A percentile compares a stretch with the other conserved stretches of the same genome.
These are phyloP conservation scores for Cladosporium halotolerans DNA, from an alignment of 2,329 filamentous ascomycete genomes.

Conservation along the genomic window DNA sequence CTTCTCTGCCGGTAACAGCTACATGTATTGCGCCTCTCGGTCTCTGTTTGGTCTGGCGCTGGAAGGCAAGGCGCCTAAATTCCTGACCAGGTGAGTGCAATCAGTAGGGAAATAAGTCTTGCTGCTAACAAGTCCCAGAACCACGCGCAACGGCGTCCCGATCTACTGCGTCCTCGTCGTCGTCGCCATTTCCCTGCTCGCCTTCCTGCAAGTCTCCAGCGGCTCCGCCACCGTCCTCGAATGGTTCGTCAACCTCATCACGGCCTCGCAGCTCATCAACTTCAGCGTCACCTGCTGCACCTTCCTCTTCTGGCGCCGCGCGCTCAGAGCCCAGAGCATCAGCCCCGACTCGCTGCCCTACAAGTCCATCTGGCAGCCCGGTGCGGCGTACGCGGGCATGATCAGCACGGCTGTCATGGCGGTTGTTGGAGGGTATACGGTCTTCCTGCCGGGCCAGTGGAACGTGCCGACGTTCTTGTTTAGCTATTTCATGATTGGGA, in stretches of 20 bases:
- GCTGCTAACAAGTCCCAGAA: conserved; percentile 40
- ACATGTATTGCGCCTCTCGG: conserved; percentile 60
- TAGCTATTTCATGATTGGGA: conserved; percentile 63
- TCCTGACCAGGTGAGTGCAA: conserved; percentile 4
- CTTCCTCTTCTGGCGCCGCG: conserved; percentile 65
- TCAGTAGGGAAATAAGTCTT: too few relatives aligned
- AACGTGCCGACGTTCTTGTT: conserved; percentile 65
- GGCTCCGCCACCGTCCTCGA: conserved; percentile 59
- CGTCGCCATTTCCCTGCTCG: conserved; percentile 60
- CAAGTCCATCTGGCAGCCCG: conserved; percentile 61
- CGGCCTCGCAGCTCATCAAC: conserved; percentile 68
- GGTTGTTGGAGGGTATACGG: conserved; percentile 68
- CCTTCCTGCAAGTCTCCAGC: conserved; percentile 66
- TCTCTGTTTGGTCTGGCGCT: conserved; percentile 62
- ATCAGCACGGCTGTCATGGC: conserved; percentile 55
- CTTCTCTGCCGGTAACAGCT: conserved; percentile 62
- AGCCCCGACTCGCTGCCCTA: conserved; percentile 61
- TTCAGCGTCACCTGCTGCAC: conserved; percentile 63
- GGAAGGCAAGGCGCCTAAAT: conserved; percentile 46
- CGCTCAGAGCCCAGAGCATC: conserved; percentile 62
- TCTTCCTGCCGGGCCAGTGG: conserved; percentile 65
- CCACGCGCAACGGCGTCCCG: conserved; percentile 62
- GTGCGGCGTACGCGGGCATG: conserved; percentile 61
- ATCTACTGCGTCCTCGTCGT: conserved; percentile 65
- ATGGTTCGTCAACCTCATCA: conserved; percentile 67